A percentile compares a stretch with the other conserved stretches of the same genome.
These are phyloP conservation scores for Inonotus obliquus DNA, from an alignment of 1,284 basidiomycete genomes.

Conservation along the genomic window DNA sequence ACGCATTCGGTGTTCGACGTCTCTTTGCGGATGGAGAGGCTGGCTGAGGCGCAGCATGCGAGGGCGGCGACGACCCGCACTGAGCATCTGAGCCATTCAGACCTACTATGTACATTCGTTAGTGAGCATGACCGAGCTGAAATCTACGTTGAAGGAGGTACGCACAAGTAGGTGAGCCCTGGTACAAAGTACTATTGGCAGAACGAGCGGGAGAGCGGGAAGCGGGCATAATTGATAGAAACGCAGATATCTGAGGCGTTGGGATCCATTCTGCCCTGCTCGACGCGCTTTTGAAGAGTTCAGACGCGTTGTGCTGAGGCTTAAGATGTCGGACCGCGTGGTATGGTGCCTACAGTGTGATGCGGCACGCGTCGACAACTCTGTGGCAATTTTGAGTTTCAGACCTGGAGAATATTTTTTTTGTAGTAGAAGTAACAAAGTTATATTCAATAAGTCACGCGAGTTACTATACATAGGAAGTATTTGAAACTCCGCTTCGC, in stretches of 20 bases:
- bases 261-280: not conserved
- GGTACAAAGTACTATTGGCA: not conserved
- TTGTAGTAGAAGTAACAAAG: too few relatives aligned
- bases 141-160: not conserved
- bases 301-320: too few relatives aligned
- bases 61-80: not conserved
- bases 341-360: too few relatives aligned
- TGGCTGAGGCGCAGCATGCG: not conserved
- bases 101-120: not conserved
- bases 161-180: not conserved
- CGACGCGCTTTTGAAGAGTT: not conserved
- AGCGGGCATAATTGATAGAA: not conserved
- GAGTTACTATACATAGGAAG: too few relatives aligned
- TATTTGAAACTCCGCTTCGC: too few relatives aligned
- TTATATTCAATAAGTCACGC: too few relatives aligned
- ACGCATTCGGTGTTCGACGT: constrained; percentile 4
- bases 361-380: too few relatives aligned
- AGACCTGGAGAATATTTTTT: too few relatives aligned
- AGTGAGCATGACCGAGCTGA: too few relatives aligned
- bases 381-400: too few relatives aligned
- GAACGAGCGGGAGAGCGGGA: not conserved
- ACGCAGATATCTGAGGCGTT: not conserved
- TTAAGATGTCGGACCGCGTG: too few relatives aligned
- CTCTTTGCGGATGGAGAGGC: not conserved
- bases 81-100: not conserved